Conservation (phyloP, 1,284 basidiomycete genomes). For the Somion occarium region DNA sequence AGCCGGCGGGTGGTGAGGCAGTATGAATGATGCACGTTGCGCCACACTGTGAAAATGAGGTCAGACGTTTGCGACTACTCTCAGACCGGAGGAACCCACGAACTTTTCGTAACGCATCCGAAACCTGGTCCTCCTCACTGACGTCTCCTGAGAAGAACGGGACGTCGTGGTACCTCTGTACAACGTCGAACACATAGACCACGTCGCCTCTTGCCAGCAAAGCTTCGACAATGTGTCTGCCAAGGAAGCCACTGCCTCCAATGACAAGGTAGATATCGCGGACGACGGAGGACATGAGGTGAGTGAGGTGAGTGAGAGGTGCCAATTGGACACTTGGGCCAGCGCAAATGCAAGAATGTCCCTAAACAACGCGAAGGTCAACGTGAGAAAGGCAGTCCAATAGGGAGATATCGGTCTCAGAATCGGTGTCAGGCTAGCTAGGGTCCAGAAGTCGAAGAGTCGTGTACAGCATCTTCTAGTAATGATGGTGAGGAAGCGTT, state of each 20-base stretch:
- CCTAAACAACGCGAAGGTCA: too few relatives aligned
- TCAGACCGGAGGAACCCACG: slow-evolving; percentile 4
- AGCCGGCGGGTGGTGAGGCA: slow-evolving; percentile 84
- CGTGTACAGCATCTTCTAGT: too few relatives aligned
- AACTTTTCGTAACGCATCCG: slow-evolving; percentile 71
- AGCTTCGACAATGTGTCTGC: slow-evolving; percentile 84
- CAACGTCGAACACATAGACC: slow-evolving; percentile 85
- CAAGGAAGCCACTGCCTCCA: slow-evolving; percentile 90
- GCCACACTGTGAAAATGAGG: slow-evolving; percentile 49
- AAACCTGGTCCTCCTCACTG: slow-evolving; percentile 68
- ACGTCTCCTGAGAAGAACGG: slow-evolving; percentile 87
- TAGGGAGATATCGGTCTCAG: too few relatives aligned
- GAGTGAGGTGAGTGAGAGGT: too few relatives aligned
- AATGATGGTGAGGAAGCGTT: too few relatives aligned
- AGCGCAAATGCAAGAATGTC: too few relatives aligned
- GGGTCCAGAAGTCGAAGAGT: too few relatives aligned
- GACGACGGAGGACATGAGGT: slow-evolving; percentile 19
- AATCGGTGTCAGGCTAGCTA: too few relatives aligned
- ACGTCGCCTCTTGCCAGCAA: slow-evolving; percentile 75
- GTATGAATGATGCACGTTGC: slow-evolving; percentile 93
- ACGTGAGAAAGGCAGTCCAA: too few relatives aligned
- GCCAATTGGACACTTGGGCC: too few relatives aligned
- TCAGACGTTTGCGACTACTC: slow-evolving; percentile 5
- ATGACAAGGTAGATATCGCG: slow-evolving; percentile 75
- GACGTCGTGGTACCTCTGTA: slow-evolving; percentile 83